Conservation (phyloP, 345 rosid genomes). For the Psidium friedrichsthalianum region DNA sequence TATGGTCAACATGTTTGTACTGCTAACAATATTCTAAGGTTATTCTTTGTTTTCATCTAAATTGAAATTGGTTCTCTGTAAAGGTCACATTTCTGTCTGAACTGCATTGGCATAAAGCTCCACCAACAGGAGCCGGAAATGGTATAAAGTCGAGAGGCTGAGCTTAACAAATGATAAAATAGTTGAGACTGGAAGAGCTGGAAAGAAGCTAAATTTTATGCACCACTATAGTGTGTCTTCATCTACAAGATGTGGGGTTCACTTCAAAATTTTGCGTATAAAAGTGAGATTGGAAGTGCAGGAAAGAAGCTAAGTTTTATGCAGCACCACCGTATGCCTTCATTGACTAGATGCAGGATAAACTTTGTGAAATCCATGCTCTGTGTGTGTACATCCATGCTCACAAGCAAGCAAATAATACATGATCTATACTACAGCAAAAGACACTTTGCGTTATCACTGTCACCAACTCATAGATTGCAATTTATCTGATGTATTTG, state of each 20-base stretch:
- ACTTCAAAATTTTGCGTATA: neutral
- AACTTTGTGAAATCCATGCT: neutral
- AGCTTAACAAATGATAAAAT: neutral
- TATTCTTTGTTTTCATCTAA: neutral
- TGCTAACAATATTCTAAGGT: neutral
- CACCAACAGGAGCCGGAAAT: neutral
- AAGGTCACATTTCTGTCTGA: neutral
- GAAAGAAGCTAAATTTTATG: neutral
- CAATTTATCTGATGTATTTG: neutral
- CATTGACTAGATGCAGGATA: neutral
- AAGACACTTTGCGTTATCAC: neutral
- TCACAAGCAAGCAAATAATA: neutral
- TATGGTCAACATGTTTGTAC: neutral
- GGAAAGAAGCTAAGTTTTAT: neutral
- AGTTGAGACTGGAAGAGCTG: neutral
- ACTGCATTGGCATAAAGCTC: neutral
- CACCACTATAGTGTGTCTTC: neutral
- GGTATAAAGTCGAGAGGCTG: neutral
- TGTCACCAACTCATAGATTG: neutral
- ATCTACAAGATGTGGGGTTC: neutral
- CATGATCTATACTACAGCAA: neutral
- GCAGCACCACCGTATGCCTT: neutral
- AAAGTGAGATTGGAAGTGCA: neutral
- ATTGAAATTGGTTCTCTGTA: neutral
- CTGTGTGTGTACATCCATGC: neutral